phyloP scores from a whole-genome alignment of 257 asterid genomes.

The Solanum pinnatisectum region DNA sequence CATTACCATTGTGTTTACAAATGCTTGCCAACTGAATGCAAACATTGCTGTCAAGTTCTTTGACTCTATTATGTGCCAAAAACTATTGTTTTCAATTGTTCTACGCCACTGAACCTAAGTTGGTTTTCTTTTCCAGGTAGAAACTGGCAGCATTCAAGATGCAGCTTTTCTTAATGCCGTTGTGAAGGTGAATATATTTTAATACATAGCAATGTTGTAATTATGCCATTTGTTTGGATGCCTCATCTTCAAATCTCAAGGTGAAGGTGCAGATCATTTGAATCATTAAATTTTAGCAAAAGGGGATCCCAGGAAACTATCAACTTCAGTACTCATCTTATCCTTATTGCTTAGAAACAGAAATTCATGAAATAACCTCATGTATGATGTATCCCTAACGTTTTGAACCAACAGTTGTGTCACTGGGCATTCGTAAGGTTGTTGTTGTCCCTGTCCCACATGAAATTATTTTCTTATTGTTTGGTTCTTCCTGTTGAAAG shows the following conservation, averaged over 20 bases:
- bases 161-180: constrained; percentile 78
- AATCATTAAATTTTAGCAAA: not conserved
- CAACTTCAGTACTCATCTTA: not conserved
- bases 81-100: not conserved
- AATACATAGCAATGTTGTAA: not conserved
- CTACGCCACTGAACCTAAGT: not conserved
- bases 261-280: not conserved
- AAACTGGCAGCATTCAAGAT: constrained; percentile 56
- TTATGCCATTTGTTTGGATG: not conserved
- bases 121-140: constrained; percentile 37
- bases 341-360: not conserved
- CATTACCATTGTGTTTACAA: not conserved
- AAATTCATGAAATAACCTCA: not conserved
- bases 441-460: not conserved
- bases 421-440: not conserved
- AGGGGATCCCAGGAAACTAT: not conserved
- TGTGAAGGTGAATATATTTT: constrained; percentile 52
- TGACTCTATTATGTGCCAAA: not conserved
- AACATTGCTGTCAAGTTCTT: not conserved
- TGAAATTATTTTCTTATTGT: not conserved
- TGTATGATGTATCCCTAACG: not conserved
- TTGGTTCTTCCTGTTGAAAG: not conserved
- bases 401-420: not conserved
- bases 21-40: not conserved
- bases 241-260: not conserved